Evolutionary conservation across 768 basidiomycete species (phyloP).

Genomic region (Termitomyces sp.): DNA sequence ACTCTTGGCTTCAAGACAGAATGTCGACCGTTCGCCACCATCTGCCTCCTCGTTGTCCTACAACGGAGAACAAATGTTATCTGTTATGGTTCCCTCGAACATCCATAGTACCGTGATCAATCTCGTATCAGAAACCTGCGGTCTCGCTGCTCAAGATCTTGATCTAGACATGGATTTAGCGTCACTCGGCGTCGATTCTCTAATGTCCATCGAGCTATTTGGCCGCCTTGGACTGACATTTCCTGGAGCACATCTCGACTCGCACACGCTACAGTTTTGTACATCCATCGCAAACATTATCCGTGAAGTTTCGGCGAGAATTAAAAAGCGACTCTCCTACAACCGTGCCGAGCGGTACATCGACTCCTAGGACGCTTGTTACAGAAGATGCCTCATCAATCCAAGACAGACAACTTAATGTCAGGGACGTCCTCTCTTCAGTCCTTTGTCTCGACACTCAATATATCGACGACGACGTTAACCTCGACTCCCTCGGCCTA

Average conservation of each 20-base stretch:
- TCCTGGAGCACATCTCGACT: too few species aligned
- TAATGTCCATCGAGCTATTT: slow-evolving; percentile 55
- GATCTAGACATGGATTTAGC: slow-evolving; percentile 38
- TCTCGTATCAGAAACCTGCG: slow-evolving; percentile 38
- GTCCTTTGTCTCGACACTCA: slow-evolving; percentile 38
- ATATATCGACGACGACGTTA: slow-evolving; percentile 37
- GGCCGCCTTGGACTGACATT: slow-evolving; percentile 29
- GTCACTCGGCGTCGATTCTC: too few species aligned
- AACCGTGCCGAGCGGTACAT: too few species aligned
- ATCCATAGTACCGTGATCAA: slow-evolving; percentile 24
- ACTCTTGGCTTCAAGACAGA: slow-evolving; percentile 24
- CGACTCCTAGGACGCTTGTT: too few species aligned
- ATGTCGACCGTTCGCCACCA: not conserved
- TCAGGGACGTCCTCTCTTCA: slow-evolving; percentile 35
- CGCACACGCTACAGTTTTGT: too few species aligned
- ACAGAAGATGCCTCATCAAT: too few species aligned
- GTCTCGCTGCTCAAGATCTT: slow-evolving; percentile 26
- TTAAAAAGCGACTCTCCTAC: slow-evolving; percentile 9
- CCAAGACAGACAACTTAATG: slow-evolving; percentile 17
- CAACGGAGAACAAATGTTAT: not conserved
- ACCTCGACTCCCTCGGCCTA: too few species aligned
- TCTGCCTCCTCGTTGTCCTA: not conserved
- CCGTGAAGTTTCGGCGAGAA: slow-evolving; percentile 18
- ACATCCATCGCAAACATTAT: too few species aligned
- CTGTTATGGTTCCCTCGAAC: not conserved